A percentile compares a stretch with the other conserved stretches of the same genome.
Evolutionary conservation across 2,329 filamentous ascomycete species (phyloP).

Genomic region (Pseudovirgaria hyperparasitica): DNA sequence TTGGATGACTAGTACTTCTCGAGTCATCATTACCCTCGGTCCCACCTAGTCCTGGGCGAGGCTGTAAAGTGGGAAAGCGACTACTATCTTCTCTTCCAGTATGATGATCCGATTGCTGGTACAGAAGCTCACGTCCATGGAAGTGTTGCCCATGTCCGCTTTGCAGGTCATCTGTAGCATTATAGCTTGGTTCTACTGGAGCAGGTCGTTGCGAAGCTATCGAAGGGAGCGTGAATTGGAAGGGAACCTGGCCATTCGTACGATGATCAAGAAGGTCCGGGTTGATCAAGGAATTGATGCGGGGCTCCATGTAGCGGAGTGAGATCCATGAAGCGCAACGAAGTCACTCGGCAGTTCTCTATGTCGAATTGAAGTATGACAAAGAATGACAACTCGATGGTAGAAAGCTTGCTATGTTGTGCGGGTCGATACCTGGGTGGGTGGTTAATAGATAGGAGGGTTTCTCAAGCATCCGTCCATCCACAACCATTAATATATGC

Average conservation of each 20-base stretch:
- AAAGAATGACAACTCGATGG: no score
- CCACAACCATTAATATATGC: no score
- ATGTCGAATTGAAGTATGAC: no score
- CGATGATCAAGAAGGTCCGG: conserved; percentile 8
- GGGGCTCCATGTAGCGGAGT: conserved; percentile 6
- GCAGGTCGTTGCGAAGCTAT: conserved; percentile 6
- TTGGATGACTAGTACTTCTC: not conserved
- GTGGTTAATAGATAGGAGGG: no score
- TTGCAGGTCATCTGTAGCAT: conserved; percentile 3
- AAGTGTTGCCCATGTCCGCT: conserved; percentile 3
- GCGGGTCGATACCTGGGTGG: no score
- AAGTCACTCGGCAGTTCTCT: no score
- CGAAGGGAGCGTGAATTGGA: conserved; percentile 4
- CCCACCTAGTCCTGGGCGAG: conserved; percentile 13
- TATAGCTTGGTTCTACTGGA: conserved; percentile 9
- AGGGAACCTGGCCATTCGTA: conserved; percentile 8
- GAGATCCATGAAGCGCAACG: no score
- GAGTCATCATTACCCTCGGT: conserved; percentile 21
- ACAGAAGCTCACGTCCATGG: no score
- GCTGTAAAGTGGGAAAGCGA: conserved; percentile 1
- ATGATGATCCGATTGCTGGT: no score
- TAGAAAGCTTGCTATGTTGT: no score
- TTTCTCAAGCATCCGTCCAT: no score
- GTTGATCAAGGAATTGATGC: conserved; percentile 15
- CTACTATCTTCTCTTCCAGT: no score